Conservation (phyloP, 306 rosid species). For the Cyamopsis tetragonoloba region DNA sequence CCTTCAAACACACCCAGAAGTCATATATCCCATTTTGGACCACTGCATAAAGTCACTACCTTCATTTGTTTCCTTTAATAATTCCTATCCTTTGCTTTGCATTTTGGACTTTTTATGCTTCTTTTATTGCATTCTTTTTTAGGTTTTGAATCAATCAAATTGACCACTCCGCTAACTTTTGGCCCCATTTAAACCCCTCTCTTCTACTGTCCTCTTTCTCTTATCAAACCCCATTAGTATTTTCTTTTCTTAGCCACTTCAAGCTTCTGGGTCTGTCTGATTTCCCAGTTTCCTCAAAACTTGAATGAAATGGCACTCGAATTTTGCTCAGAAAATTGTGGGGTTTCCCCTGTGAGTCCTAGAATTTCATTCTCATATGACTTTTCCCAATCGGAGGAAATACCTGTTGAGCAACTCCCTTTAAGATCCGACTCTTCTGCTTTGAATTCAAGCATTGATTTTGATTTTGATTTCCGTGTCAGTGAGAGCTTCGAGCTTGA, state of each 20-base stretch:
- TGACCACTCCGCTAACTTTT: slow-evolving; percentile 22
- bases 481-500: slow-evolving; percentile 51
- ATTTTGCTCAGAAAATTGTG: slow-evolving; percentile 49
- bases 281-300: background rate
- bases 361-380: slow-evolving; percentile 85
- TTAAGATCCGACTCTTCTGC: slow-evolving; percentile 53
- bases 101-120: slow-evolving; percentile 16
- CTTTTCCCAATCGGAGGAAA: slow-evolving; percentile 52
- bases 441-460: slow-evolving; percentile 55
- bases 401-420: slow-evolving; percentile 62
- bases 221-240: background rate
- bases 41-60: slow-evolving; percentile 24
- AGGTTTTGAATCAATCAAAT: slow-evolving; percentile 37
- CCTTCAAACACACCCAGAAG: slow-evolving; percentile 15
- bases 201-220: background rate
- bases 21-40: slow-evolving; percentile 38
- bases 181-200: slow-evolving; percentile 23
- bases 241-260: background rate
- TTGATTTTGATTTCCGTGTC: slow-evolving; percentile 73
- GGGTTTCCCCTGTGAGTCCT: slow-evolving; percentile 46
- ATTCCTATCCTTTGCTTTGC: slow-evolving; percentile 9
- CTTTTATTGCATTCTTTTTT: slow-evolving; percentile 28
- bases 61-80: slow-evolving; percentile 4
- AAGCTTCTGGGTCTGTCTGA: background rate
- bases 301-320: slow-evolving; percentile 54